Conservation (phyloP, 495 filamentous ascomycete species). For the Tricharina praecox region DNA sequence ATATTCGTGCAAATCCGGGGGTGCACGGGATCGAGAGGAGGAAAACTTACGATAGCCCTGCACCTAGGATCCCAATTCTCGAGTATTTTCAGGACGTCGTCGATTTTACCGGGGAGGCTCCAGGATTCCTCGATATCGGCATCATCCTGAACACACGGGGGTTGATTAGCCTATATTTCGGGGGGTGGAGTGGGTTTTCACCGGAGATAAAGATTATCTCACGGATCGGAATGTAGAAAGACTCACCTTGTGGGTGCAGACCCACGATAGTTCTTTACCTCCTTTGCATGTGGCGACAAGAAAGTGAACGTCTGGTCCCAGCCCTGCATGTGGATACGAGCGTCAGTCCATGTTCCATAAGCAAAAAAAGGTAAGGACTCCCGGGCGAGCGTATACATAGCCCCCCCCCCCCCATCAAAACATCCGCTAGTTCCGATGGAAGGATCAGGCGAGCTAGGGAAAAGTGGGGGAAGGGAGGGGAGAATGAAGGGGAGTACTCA, state of each 20-base stretch:
- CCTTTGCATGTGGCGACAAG: conserved; percentile 44
- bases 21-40: conserved; percentile 13
- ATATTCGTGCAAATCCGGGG: neutral
- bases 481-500: neutral
- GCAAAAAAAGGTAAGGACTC: too few species aligned
- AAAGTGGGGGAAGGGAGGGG: conserved; percentile 13
- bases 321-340: conserved; percentile 10
- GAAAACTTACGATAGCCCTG: conserved; percentile 20
- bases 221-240: neutral
- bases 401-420: too few species aligned
- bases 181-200: too few species aligned
- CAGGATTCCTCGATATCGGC: conserved; percentile 46
- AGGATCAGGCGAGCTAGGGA: neutral
- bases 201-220: neutral
- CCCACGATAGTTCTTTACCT: conserved; percentile 52
- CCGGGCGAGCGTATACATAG: too few species aligned
- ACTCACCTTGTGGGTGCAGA: conserved; percentile 44
- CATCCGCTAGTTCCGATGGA: too few species aligned
- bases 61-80: conserved; percentile 46
- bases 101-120: conserved; percentile 43
- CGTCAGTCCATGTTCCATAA: too few species aligned
- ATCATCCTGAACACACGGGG: conserved; percentile 28
- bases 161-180: conserved; percentile 8
- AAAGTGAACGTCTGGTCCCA: conserved; percentile 48
- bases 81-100: conserved; percentile 40